Conservation (phyloP, 2,329 filamentous ascomycete species). For the Domatiomyces catenatus region DNA sequence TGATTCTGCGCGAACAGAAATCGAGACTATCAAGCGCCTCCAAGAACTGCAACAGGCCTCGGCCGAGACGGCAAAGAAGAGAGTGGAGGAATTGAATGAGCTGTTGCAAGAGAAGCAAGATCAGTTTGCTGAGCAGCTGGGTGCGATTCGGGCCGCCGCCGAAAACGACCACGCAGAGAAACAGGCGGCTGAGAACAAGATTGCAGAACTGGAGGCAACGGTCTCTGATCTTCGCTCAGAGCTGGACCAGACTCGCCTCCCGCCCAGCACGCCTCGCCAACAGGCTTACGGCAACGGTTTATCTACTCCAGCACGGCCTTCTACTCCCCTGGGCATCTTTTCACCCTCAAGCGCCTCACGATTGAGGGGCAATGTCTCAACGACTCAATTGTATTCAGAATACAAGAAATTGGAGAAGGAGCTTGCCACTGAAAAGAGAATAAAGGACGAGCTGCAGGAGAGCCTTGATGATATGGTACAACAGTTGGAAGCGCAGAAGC, state of each 20-base stretch:
- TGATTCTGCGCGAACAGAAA: conserved; percentile 71
- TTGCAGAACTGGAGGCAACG: conserved; percentile 49
- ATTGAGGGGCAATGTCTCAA: conserved; percentile 29
- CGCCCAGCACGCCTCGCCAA: conserved; percentile 39
- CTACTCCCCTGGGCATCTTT: conserved; percentile 35
- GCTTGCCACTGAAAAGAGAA: conserved; percentile 59
- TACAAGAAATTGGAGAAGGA: conserved; percentile 48
- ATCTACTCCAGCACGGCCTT: conserved; percentile 35
- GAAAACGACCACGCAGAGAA: conserved; percentile 45
- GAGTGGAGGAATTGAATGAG: conserved; percentile 42
- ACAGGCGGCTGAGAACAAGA: conserved; percentile 44
- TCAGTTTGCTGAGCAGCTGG: conserved; percentile 45
- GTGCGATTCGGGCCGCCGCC: conserved; percentile 36
- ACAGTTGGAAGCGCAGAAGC: conserved; percentile 69
- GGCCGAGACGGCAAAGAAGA: conserved; percentile 43
- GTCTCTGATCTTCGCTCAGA: conserved; percentile 46
- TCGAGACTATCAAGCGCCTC: conserved; percentile 65
- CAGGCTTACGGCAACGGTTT: conserved; percentile 34
- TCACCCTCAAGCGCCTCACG: conserved; percentile 36
- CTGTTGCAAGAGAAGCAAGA: conserved; percentile 45
- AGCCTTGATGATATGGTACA: conserved; percentile 75
- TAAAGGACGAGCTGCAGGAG: conserved; percentile 56
- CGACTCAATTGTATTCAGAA: conserved; percentile 50
- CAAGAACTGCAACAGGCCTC: conserved; percentile 54
- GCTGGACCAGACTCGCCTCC: conserved; percentile 27